These are phyloP conservation scores for Ustanciosporium gigantosporum DNA, from an alignment of 1,284 basidiomycete genomes.

Conservation along the genomic window DNA sequence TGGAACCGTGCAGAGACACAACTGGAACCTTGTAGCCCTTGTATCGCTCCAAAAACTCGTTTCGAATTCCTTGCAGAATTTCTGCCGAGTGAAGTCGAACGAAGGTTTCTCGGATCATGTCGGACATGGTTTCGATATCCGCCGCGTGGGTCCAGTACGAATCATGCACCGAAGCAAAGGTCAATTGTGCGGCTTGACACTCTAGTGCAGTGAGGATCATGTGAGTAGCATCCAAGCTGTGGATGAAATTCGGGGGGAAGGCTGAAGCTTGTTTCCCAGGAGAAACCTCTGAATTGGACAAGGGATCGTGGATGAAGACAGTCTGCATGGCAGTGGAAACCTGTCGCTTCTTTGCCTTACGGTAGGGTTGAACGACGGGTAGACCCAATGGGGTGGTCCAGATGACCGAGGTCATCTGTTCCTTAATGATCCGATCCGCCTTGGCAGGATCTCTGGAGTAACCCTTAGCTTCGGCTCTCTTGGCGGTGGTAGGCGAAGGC, in stretches of 20 bases:
- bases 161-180: conserved; percentile 95
- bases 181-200: conserved; percentile 64
- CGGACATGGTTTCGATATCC: conserved; percentile 85
- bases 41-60: conserved; percentile 61
- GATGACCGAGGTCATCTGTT: conserved; percentile 92
- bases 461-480: conserved; percentile 22
- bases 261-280: conserved; percentile 87
- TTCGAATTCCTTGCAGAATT: conserved; percentile 68
- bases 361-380: conserved; percentile 95
- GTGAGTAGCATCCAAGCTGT: conserved; percentile 95
- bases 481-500: conserved; percentile 1
- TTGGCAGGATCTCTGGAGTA: conserved; percentile 34
- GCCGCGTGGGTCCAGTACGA: conserved; percentile 98
- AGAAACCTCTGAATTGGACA: conserved; percentile 78
- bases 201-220: conserved; percentile 97
- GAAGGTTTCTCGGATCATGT: conserved; percentile 88
- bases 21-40: conserved; percentile 49
- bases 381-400: conserved; percentile 95
- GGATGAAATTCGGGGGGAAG: conserved; percentile 98
- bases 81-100: conserved; percentile 87
- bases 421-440: conserved; percentile 61
- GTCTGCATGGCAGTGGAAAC: conserved; percentile 78
- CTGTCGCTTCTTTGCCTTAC: conserved; percentile 78
- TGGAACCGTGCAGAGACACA: conserved; percentile 10
- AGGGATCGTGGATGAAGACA: conserved; percentile 90